Percentiles rank a stretch among this genome's conserved stretches.
phyloP scores from a whole-genome alignment of 495 filamentous ascomycete species.

The Tetracladium marchalianum region DNA sequence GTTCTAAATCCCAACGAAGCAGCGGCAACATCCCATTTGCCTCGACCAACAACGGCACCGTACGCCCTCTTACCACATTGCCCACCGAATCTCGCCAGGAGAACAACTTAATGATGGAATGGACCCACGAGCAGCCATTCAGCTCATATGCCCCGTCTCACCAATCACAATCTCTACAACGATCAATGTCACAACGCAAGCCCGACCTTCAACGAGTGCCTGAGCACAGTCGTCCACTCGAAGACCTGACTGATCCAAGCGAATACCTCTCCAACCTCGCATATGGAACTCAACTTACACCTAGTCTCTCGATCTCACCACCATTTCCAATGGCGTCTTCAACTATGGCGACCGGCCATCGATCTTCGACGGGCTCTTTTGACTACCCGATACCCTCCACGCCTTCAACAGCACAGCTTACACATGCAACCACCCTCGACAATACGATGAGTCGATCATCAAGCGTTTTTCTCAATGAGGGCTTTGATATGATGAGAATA shows the following conservation, averaged over 20 bases:
- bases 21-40: slow-evolving; percentile 9
- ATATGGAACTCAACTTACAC: slow-evolving; percentile 4
- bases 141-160: slow-evolving; percentile 14
- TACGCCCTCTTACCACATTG: slow-evolving; percentile 7
- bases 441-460: slow-evolving; percentile 20
- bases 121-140: slow-evolving; percentile 13
- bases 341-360: slow-evolving; percentile 2
- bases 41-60: slow-evolving; percentile 4
- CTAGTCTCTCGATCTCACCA: slow-evolving; percentile 6
- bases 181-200: slow-evolving; percentile 26
- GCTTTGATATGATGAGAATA: slow-evolving; percentile 20
- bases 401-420: slow-evolving; percentile 13
- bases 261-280: slow-evolving; percentile 7
- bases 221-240: slow-evolving; percentile 3
- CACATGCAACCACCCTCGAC: slow-evolving; percentile 14
- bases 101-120: slow-evolving; percentile 9
- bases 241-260: slow-evolving; percentile 1
- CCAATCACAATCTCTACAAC: slow-evolving; percentile 23
- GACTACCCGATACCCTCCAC: slow-evolving; percentile 15
- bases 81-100: slow-evolving; percentile 10
- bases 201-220: slow-evolving; percentile 18
- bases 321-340: not conserved
- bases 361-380: slow-evolving; percentile 5
- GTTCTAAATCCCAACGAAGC: slow-evolving; percentile 11
- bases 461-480: slow-evolving; percentile 16